Evolutionary conservation across 2,329 filamentous ascomycete species (phyloP).

Genomic region (Kalmusia sp.): DNA sequence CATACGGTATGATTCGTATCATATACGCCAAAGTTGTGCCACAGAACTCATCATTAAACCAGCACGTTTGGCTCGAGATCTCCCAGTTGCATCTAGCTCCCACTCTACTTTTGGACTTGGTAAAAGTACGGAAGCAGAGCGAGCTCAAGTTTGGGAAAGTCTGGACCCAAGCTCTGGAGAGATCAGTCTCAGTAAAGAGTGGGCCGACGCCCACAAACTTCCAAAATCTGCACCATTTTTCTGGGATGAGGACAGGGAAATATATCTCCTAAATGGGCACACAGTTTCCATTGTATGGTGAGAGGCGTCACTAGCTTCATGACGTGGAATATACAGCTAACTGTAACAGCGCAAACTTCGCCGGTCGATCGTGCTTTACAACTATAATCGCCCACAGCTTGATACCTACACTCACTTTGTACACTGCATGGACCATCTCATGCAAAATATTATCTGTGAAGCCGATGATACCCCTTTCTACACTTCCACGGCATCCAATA

Average conservation of each 20-base stretch:
- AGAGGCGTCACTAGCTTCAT: neutral
- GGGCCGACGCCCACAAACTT: neutral
- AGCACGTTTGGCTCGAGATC: neutral
- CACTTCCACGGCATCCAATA: neutral
- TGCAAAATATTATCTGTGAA: constrained; percentile 3
- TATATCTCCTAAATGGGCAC: constrained; percentile 2
- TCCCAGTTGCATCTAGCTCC: neutral
- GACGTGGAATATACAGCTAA: neutral
- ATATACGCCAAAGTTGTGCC: neutral
- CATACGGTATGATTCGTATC: neutral
- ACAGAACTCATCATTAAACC: neutral
- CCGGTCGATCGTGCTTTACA: neutral
- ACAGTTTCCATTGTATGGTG: constrained; percentile 2
- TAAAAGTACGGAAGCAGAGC: neutral
- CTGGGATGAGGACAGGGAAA: neutral
- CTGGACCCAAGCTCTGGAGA: neutral
- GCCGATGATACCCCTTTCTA: constrained; percentile 2
- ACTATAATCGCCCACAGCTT: constrained; percentile 1
- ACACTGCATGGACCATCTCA: constrained; percentile 1
- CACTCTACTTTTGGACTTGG: neutral
- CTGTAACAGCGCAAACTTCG: neutral
- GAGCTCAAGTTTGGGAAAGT: neutral
- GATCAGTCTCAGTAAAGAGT: neutral
- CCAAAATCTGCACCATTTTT: neutral
- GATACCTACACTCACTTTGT: neutral